Base-by-base conservation (phyloP, 345 rosid species). In the Heritiera fomes region DNA sequence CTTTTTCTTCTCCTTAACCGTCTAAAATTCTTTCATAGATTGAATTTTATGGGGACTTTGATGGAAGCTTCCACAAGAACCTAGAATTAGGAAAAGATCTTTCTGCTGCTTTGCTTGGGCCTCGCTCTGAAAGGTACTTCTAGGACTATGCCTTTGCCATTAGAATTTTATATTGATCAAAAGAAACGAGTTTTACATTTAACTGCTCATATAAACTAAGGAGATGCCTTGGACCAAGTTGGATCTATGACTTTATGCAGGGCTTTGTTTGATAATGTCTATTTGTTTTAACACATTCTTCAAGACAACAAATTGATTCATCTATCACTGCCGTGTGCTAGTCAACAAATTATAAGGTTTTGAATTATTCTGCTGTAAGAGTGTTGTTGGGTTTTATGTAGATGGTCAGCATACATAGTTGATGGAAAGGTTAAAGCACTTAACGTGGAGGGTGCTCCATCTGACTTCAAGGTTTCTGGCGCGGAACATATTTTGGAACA, bases 341-440 rank as follows among this genome's bases (percentile, higher is more conserved):
- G 13, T 12, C 66, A 38, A 55, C 47, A 46, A 18, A 14, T 40
- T 17, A 43, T 18, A 50, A 45, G 15, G 12, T 59, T 40, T 50
- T n/a, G 1, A 62, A 15, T 34, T 32, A 15, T 38, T 32, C 14
- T 7, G 28, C 52, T 43, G 5, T 71, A 30, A 73, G 23, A 34
- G 45, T 45, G 5, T 28, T 71, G 52, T 43, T 34, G 49, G 28
- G 13, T 75, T 65, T 46, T 72, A 14, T 81, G 75, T 81, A 95
- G 98, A 83, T 95, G 99, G 97, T 93, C 99, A 4, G 98, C 99
- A 13, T 92, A 89, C 40, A 90, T 93, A 70, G 98, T 87, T 70
- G 92, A 93, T 45, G 96, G 98, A 81, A 92, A 85, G 80, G 92
- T 95, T 14, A 91, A 95, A 89, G 87, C 82, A 20, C 79, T 93